Evolutionary conservation across 208 protist species (phyloP).

Genomic region (Leishmania lainsoni): DNA sequence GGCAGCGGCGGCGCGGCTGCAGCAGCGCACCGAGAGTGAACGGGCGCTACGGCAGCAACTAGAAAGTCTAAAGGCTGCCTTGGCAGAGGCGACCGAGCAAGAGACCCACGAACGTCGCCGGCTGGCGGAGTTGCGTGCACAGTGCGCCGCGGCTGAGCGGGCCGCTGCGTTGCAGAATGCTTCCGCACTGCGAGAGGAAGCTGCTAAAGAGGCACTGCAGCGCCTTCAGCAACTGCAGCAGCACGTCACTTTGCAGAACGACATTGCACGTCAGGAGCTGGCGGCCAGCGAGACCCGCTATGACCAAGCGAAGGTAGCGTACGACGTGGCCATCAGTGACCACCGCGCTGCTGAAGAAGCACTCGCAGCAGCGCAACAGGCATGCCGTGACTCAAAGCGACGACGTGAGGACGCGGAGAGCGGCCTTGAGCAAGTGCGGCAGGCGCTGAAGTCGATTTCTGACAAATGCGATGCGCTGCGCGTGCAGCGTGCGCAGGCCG

Average conservation of each 20-base stretch:
- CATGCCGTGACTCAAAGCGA: background rate
- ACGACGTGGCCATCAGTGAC: constrained; percentile 15
- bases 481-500: background rate
- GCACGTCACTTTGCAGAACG: constrained; percentile 1
- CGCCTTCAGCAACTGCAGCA: constrained; percentile 9
- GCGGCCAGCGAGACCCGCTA: constrained; percentile 7
- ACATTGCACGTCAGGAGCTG: constrained; percentile 18
- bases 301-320: constrained; percentile 1
- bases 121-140: constrained; percentile 4
- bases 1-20: background rate
- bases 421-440: background rate
- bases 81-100: background rate
- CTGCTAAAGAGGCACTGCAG: background rate
- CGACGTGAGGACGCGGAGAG: background rate
- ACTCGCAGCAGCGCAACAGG: constrained; percentile 3
- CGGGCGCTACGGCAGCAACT: background rate
- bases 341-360: constrained; percentile 6
- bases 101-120: background rate
- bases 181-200: background rate
- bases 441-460: background rate
- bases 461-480: constrained; percentile 14
- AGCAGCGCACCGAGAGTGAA: background rate
- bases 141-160: constrained; percentile 2
- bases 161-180: constrained; percentile 11
- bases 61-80: background rate